Evolutionary conservation across 1,284 basidiomycete genomes (phyloP), one percentile per base, ranked within the genome.

Genomic region (Vanrija pseudolonga): DNA sequence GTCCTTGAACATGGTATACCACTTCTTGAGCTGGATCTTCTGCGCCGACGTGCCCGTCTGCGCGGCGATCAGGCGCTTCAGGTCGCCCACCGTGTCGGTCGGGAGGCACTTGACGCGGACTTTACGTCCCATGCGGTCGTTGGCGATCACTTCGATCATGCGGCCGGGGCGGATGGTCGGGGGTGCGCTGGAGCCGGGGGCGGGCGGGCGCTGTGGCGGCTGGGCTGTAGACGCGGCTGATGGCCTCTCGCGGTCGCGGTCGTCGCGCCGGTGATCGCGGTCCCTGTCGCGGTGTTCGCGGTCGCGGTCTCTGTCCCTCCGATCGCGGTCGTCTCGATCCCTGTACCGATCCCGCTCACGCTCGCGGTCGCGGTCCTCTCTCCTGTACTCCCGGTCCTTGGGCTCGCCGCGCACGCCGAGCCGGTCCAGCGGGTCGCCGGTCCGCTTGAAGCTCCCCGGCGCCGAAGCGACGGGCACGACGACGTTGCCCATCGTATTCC

Each of bases 21-120:
- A 97, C 83, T 98, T 98, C 85, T 97, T 98, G 51, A 98, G 79
- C 68, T 88, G 84, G 59, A 98, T 97, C 83, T 98, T 94, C 43
- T 77, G 78, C 9, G 77, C 71, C 67, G 90, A 85, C 3, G 94
- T 98, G 45, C 95, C 96, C 0, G 86, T 98, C 77, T 98, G 95
- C 3, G 93, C 94, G 2, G 89, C 93, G 63, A 98, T 97, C 55
- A 98, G 85, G 76, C 89, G 89, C 81, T 98, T 98, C 57, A 98
- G 80, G 74, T 97, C 94, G 28, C 94, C 94, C 23, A 98, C 90
- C 0, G 95, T 98, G 74, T 98, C 95, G 15, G 97, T 88, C 5
- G 91, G 85, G 66, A 88, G 88, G 78, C 88, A 91, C 78, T 96
- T 95, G 68, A 95, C 89, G 61, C 89, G 88, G 49, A 95, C 90